Base-by-base conservation (phyloP, 1,284 basidiomycete genomes). In the Phylloporus gajari region DNA sequence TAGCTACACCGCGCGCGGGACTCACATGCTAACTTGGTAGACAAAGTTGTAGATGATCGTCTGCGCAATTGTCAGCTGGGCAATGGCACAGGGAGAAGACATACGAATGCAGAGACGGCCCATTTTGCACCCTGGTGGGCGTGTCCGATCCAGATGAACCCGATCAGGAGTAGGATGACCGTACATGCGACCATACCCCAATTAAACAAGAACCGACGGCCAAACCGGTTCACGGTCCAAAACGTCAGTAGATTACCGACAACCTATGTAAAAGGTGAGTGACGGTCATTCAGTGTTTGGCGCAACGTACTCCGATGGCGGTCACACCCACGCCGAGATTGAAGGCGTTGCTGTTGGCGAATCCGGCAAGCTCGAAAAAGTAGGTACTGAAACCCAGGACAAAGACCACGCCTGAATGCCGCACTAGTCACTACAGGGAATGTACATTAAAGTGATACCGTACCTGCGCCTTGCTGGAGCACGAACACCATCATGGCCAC, bases 401-500 rank as follows among this genome's bases (percentile, higher is more conserved):
- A 51, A 82, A 81, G 38, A 74, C 77, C 9, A 82, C 79, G 51
- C 81, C 81, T 82, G 42, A 51, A 67, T 42, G 68, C 17, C 32
- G 1, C 30, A 6, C 7, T 9, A 21, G 11, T 66, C 27, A 59
- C 23, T 40, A 3, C 15, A 2, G 23, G 7, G 15, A 19, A 46
- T 30, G 38, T 21, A 19, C 3, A 9, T 8, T 6, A 1, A n/a
- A 17, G 15, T 0, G 32, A n/a, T 58, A 12, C 12, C 69, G 66
- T 30, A 79, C 80, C 81, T 66, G 79, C 68, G 6, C 61, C 62
- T 62, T 82, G 80, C 65, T 82, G 79, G 19, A 81, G 76, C n/a
- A 78, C 78, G 32, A 80, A 82, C 2, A 81, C 79, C 79, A 81
- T 82, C 79, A 78, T 82, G 3, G 79, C 80, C 25, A 82, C 69